A percentile compares a stretch with the other conserved stretches of the same genome.
These are phyloP conservation scores for Phytophthora ramorum DNA, from an alignment of 352 stramenopile genomes.

Conservation along the genomic window DNA sequence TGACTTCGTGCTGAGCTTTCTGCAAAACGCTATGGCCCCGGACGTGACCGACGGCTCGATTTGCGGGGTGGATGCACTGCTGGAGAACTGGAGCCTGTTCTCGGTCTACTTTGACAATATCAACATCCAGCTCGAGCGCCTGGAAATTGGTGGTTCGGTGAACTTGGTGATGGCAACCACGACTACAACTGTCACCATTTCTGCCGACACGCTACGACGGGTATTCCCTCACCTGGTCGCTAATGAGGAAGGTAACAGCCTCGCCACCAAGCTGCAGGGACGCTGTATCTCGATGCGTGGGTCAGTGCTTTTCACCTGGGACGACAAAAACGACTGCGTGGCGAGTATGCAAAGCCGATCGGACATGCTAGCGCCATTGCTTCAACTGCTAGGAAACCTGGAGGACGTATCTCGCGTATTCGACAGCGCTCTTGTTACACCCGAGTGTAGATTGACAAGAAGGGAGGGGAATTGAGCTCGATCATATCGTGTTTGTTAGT, in stretches of 20 bases:
- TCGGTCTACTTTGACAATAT: constrained; percentile 6
- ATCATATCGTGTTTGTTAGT: background rate
- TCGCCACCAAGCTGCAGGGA: constrained; percentile 5
- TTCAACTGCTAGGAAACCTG: constrained; percentile 9
- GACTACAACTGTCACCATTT: constrained; percentile 9
- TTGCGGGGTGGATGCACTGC: background rate
- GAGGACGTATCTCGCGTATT: constrained; percentile 8
- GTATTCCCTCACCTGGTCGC: constrained; percentile 7
- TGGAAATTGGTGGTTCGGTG: background rate
- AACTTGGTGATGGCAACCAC: constrained; percentile 11
- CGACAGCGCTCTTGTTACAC: constrained; percentile 1
- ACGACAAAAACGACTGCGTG: background rate
- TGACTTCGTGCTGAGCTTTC: constrained; percentile 1
- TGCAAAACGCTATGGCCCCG: background rate
- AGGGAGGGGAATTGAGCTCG: background rate
- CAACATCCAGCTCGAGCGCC: constrained; percentile 6
- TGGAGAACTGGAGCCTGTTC: constrained; percentile 5
- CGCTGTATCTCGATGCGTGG: constrained; percentile 8
- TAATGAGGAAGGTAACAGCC: background rate
- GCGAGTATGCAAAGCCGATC: constrained; percentile 5
- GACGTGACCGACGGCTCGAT: constrained; percentile 3
- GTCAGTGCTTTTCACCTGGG: constrained; percentile 15
- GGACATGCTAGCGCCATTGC: constrained; percentile 15
- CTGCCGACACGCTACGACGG: background rate
- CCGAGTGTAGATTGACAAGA: constrained; percentile 5